A percentile compares a stretch with the other conserved stretches of the same genome.
phyloP scores from a whole-genome alignment of 306 rosid species.

The Acmispon strigosus region DNA sequence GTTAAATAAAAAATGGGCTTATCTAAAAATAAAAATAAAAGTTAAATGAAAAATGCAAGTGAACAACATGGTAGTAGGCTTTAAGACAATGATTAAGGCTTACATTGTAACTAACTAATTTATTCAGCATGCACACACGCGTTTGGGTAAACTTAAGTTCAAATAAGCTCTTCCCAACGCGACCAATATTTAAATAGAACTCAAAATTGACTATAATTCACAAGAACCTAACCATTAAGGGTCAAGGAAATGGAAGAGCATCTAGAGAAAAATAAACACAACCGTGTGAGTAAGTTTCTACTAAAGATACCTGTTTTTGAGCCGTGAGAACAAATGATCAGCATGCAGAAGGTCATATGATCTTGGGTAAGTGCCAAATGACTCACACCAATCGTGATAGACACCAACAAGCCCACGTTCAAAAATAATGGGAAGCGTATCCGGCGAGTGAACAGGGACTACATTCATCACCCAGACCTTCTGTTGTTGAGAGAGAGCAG shows the following conservation, averaged over 20 bases:
- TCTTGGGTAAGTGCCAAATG: conserved; percentile 87
- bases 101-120: too few species aligned
- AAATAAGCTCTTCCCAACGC: too few species aligned
- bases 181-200: not conserved
- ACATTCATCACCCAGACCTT: conserved; percentile 98
- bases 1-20: not conserved
- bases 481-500: conserved; percentile 69
- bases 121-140: too few species aligned
- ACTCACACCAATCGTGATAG: conserved; percentile 96
- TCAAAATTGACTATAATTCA: not conserved
- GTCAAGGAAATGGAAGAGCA: not conserved
- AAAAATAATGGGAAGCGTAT: conserved; percentile 80
- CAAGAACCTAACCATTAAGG: not conserved
- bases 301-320: conserved; percentile 61
- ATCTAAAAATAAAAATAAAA: too few species aligned
- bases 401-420: conserved; percentile 87
- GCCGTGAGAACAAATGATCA: conserved; percentile 94
- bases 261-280: not conserved
- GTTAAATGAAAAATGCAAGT: too few species aligned
- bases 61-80: too few species aligned
- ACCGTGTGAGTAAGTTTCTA: not conserved
- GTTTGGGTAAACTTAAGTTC: too few species aligned
- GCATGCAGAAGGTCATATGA: conserved; percentile 91
- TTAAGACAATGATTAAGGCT: too few species aligned
- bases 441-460: conserved; percentile 73